Percentiles rank a stretch among this genome's conserved stretches.
phyloP scores from a whole-genome alignment of 129 eudicot genomes.

The Flaveria bidentis region DNA sequence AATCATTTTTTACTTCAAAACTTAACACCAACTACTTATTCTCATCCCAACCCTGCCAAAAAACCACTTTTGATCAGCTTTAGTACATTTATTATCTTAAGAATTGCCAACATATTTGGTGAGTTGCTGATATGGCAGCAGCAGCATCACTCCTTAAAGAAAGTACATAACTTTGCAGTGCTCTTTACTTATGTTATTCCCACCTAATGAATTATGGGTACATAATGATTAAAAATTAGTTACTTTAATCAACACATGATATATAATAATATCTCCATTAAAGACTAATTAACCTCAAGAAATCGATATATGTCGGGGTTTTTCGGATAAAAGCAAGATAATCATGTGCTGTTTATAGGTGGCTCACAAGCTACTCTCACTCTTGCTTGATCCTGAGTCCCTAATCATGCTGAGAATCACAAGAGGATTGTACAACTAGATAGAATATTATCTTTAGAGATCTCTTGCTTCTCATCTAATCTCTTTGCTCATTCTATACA shows the following conservation, averaged over 20 bases:
- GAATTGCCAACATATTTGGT: slow-evolving; percentile 39
- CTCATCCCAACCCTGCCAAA: slow-evolving; percentile 32
- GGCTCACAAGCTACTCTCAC: slow-evolving; percentile 33
- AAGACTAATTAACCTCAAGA: slow-evolving; percentile 17
- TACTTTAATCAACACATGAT: slow-evolving; percentile 34
- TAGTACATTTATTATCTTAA: slow-evolving; percentile 5
- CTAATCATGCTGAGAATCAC: slow-evolving; percentile 45
- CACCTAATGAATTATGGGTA: slow-evolving; percentile 35
- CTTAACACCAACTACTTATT: slow-evolving; percentile 20
- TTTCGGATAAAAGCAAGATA: slow-evolving; percentile 31
- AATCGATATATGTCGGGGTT: slow-evolving; percentile 33
- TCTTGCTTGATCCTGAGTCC: slow-evolving; percentile 30
- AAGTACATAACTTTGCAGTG: slow-evolving; percentile 25
- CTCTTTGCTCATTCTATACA: slow-evolving; percentile 10
- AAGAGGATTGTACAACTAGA: slow-evolving; percentile 41
- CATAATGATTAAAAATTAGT: slow-evolving; percentile 46
- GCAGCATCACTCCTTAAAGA: slow-evolving; percentile 28
- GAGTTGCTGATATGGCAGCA: slow-evolving; percentile 39
- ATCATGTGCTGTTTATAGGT: slow-evolving; percentile 41
- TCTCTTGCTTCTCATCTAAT: slow-evolving; percentile 27
- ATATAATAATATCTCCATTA: slow-evolving; percentile 25
- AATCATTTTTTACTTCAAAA: slow-evolving; percentile 19
- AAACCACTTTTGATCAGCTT: slow-evolving; percentile 20
- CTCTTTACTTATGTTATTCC: slow-evolving; percentile 29
- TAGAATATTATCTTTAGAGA: slow-evolving; percentile 37